These are phyloP conservation scores for Trichoderma atroviride DNA, from an alignment of 2,329 filamentous ascomycete genomes.

Conservation along the genomic window DNA sequence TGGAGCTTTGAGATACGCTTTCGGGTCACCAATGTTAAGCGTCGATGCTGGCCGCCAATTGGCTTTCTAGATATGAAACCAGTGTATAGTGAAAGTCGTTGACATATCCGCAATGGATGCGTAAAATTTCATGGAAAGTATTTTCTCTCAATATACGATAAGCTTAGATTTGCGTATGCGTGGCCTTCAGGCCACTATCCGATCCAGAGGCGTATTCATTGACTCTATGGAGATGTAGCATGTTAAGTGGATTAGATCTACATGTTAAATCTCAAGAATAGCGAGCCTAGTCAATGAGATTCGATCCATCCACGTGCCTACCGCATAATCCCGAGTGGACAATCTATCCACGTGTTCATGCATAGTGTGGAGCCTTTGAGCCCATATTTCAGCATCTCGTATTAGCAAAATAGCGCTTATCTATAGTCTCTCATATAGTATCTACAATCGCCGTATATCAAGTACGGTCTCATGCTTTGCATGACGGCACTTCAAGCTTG, in stretches of 20 bases:
- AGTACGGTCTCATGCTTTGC: neutral
- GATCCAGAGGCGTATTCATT: no score
- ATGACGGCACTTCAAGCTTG: neutral
- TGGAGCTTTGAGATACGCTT: slow-evolving; percentile 12
- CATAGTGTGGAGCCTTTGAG: neutral
- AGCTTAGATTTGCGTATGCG: neutral
- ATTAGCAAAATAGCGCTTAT: slow-evolving; percentile 11
- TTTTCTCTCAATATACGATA: neutral
- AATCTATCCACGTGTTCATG: slow-evolving; percentile 6
- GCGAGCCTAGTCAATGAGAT: neutral
- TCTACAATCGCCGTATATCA: neutral
- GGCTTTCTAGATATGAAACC: neutral
- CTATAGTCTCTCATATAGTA: neutral
- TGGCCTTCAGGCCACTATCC: neutral
- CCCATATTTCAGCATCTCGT: neutral
- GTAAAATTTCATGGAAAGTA: neutral
- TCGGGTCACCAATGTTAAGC: slow-evolving; percentile 12
- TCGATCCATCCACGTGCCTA: slow-evolving; percentile 2
- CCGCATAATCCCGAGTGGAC: slow-evolving; percentile 11
- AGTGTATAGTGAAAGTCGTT: neutral
- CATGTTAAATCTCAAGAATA: neutral
- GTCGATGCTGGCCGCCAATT: slow-evolving; percentile 12
- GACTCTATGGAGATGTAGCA: neutral
- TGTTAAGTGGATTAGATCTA: neutral
- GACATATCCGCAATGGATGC: neutral